phyloP scores from a whole-genome alignment of 2,329 filamentous ascomycete genomes.

The Pseudocercospora eumusae region DNA sequence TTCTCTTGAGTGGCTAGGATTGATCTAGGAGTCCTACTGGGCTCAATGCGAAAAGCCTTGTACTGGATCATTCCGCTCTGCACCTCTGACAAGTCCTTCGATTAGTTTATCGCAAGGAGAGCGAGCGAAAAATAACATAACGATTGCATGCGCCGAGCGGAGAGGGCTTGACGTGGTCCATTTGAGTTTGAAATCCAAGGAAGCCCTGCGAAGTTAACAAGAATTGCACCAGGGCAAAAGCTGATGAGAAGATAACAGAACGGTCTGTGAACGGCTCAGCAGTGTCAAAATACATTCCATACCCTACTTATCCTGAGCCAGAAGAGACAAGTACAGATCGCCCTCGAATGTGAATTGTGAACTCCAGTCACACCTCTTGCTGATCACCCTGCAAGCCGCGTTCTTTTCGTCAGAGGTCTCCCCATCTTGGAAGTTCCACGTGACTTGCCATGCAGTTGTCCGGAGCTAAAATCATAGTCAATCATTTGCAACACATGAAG shows the following conservation, averaged over 20 bases:
- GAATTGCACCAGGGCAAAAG: not conserved
- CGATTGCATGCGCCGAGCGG: too few relatives aligned
- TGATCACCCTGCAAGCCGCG: not conserved
- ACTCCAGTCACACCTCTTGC: constrained; percentile 1
- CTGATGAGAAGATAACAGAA: not conserved
- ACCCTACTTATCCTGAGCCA: constrained; percentile 1
- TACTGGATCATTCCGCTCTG: too few relatives aligned
- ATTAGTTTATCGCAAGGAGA: too few relatives aligned
- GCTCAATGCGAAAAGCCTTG: too few relatives aligned
- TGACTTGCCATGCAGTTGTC: not conserved
- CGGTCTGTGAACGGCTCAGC: not conserved
- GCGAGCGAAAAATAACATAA: too few relatives aligned
- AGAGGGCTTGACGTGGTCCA: not conserved
- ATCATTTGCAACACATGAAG: not conserved
- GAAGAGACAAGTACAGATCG: constrained; percentile 4
- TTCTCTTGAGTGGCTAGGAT: too few relatives aligned
- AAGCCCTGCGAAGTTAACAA: not conserved
- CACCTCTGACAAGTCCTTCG: too few relatives aligned
- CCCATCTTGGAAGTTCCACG: not conserved
- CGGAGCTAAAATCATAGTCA: not conserved
- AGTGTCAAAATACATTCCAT: not conserved
- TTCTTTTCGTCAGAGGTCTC: not conserved
- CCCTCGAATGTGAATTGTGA: not conserved
- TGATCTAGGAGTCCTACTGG: too few relatives aligned
- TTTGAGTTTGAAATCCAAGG: not conserved